These are phyloP conservation scores for Citrus unshiu DNA, from an alignment of 345 rosid genomes.

Conservation along the genomic window DNA sequence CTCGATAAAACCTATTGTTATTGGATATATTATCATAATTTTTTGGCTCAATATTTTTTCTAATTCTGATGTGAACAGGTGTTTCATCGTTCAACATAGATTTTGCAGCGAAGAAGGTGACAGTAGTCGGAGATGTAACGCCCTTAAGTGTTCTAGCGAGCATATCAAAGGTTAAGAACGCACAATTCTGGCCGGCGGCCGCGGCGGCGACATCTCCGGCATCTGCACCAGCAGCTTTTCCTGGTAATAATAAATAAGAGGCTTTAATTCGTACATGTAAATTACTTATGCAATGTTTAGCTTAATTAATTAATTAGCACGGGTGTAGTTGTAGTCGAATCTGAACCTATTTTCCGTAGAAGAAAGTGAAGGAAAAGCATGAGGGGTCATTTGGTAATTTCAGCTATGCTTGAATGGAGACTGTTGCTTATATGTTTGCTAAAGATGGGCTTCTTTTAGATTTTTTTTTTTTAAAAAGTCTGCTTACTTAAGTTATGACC, in stretches of 20 bases:
- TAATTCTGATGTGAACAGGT: slow-evolving; percentile 39
- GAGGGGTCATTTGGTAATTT: not conserved
- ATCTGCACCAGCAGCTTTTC: slow-evolving; percentile 8
- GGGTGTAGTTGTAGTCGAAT: not conserved
- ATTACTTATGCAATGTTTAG: not conserved
- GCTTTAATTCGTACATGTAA: not conserved
- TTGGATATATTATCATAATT: no score
- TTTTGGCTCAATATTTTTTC: not conserved
- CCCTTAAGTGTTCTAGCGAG: slow-evolving; percentile 70
- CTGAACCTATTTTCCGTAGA: slow-evolving; percentile 12
- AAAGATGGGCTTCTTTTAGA: not conserved
- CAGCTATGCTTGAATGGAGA: not conserved
- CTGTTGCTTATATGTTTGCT: not conserved
- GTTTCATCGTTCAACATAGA: slow-evolving; percentile 86
- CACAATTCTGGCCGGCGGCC: slow-evolving; percentile 66
- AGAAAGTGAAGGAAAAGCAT: not conserved
- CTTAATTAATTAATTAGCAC: not conserved
- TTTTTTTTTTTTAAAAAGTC: not conserved
- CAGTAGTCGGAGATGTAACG: slow-evolving; percentile 74
- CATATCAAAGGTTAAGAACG: slow-evolving; percentile 85
- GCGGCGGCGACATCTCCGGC: slow-evolving; percentile 11
- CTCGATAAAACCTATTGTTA: no score
- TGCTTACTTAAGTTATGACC: not conserved
- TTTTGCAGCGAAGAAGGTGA: slow-evolving; percentile 85
- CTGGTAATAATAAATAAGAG: slow-evolving; percentile 11